Evolutionary conservation across 805 yeast genomes (phyloP), one percentile per base, ranked within the genome.

Genomic region (Dipodascopsis tothii): DNA sequence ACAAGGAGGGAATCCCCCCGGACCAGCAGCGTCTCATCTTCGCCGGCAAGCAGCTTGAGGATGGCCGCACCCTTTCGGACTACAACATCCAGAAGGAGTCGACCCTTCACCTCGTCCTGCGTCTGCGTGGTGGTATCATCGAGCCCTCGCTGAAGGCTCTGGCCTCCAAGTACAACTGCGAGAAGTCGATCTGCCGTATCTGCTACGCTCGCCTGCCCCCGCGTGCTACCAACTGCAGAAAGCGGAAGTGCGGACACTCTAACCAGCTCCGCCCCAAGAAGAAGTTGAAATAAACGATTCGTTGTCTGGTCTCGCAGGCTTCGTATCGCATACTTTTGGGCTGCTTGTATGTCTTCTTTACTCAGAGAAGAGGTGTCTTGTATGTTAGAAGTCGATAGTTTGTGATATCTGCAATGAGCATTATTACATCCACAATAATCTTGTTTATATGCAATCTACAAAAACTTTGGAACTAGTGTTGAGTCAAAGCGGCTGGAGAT

Each of bases 201-300:
- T 92, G 98, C 80, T 92, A 92, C 83, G 60, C 98, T 66, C 92
- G 98, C 81, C 88, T 92, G 70, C 98, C 98, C 70, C 96, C 98
- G 76, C 94, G 97, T 84, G 98, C 98, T 66, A 92, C 97, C 75
- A 92, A 92, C 96, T 92, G 98, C 83, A 87, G 98, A 81, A 92
- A 92, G 97, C 87, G 96, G 86, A 92, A 92, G 83, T 92, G 98
- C 78, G 98, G 98, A 70, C 98, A 92, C 94, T 80, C 96, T 72
- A 92, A 92, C 82, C 98, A 92, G 80, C 85, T 92, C 75, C 87
- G 30, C 9, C 30, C 30, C 30, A 25, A 25, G 53, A 49, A 49
- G 53, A 49, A 49, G 37, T 41, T 49, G 46, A 49, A 88, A 80
- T 88, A 76, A 74, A 70, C 74, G 68, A 64, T 67, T 70, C 70